A percentile compares a stretch with the other conserved stretches of the same genome.
These are phyloP conservation scores for Colletotrichum tofieldiae DNA, from an alignment of 2,329 filamentous ascomycete genomes.

Conservation along the genomic window DNA sequence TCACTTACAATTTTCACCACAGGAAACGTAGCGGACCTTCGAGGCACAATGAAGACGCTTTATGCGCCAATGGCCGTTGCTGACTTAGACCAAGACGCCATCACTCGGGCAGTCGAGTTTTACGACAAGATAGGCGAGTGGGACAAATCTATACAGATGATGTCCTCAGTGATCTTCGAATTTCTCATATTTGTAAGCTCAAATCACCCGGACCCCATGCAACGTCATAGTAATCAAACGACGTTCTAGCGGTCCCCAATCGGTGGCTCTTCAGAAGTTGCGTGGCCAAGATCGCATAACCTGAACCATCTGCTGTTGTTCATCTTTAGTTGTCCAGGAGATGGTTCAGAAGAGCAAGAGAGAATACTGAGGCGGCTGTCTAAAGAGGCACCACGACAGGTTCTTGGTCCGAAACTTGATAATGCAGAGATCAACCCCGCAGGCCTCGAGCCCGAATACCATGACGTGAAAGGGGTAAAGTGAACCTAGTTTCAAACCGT, in stretches of 20 bases:
- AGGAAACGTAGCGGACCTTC: slow-evolving; percentile 21
- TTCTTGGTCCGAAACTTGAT: not conserved
- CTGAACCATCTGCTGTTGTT: slow-evolving; percentile 24
- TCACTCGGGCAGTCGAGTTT: slow-evolving; percentile 15
- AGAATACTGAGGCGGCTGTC: slow-evolving; percentile 18
- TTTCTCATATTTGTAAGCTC: slow-evolving; percentile 24
- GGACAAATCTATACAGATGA: slow-evolving; percentile 20
- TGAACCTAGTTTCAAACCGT: too few species aligned
- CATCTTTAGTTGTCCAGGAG: slow-evolving; percentile 23
- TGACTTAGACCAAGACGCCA: slow-evolving; percentile 12
- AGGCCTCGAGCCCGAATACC: slow-evolving; percentile 25
- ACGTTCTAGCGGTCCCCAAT: slow-evolving; percentile 13
- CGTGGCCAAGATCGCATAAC: slow-evolving; percentile 21
- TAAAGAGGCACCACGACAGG: slow-evolving; percentile 6
- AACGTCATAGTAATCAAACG: not conserved
- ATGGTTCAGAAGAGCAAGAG: slow-evolving; percentile 25
- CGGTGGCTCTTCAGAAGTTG: slow-evolving; percentile 22
- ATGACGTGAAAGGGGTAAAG: slow-evolving; percentile 15
- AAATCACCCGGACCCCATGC: too few species aligned
- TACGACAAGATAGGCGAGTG: slow-evolving; percentile 16
- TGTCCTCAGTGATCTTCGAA: slow-evolving; percentile 21
- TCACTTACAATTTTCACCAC: not conserved
- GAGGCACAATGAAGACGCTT: slow-evolving; percentile 34
- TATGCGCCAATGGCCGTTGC: slow-evolving; percentile 33
- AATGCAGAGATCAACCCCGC: slow-evolving; percentile 26